Evolutionary conservation across 225 moss, liverwort and hornwort species (phyloP).

Genomic region (Physcomitrellopsis africana): DNA sequence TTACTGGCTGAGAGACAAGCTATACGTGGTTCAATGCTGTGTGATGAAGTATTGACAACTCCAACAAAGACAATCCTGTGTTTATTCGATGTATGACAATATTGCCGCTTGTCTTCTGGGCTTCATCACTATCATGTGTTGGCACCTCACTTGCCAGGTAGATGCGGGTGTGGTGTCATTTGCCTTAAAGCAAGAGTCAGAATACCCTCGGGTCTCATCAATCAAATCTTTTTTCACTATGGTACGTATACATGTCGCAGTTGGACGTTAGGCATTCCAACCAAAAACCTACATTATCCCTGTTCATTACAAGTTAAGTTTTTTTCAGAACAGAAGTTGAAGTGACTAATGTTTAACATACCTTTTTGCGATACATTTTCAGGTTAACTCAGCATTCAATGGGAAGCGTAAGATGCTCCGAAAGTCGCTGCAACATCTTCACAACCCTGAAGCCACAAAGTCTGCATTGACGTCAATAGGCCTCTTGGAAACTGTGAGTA

Average conservation of each 20-base stretch:
- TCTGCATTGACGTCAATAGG: slow-evolving; percentile 72
- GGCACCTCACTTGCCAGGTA: slow-evolving; percentile 59
- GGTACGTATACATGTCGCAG: slow-evolving; percentile 40
- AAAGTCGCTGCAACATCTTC: slow-evolving; percentile 87
- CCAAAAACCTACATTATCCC: not conserved
- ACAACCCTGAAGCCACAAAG: slow-evolving; percentile 61
- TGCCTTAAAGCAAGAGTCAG: slow-evolving; percentile 67
- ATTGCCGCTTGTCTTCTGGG: not conserved
- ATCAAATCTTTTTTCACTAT: slow-evolving; percentile 75
- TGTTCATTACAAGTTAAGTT: not conserved
- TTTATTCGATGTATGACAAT: slow-evolving; percentile 2
- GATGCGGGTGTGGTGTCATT: slow-evolving; percentile 91
- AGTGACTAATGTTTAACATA: slow-evolving; percentile 3
- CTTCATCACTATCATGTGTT: slow-evolving; percentile 15
- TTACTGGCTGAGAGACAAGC: slow-evolving; percentile 16
- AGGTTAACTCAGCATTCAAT: slow-evolving; percentile 89
- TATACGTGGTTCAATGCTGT: not conserved
- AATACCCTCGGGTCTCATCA: slow-evolving; percentile 81
- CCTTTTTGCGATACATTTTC: slow-evolving; percentile 9
- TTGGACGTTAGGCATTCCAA: not conserved
- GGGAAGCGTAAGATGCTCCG: slow-evolving; percentile 96
- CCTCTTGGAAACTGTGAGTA: slow-evolving; percentile 73
- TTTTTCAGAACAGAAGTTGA: not conserved
- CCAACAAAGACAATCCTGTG: not conserved
- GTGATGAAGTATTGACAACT: too few relatives aligned